Evolutionary conservation across 257 asterid genomes (phyloP).

Genomic region (Nicotiana obtusifolia): DNA sequence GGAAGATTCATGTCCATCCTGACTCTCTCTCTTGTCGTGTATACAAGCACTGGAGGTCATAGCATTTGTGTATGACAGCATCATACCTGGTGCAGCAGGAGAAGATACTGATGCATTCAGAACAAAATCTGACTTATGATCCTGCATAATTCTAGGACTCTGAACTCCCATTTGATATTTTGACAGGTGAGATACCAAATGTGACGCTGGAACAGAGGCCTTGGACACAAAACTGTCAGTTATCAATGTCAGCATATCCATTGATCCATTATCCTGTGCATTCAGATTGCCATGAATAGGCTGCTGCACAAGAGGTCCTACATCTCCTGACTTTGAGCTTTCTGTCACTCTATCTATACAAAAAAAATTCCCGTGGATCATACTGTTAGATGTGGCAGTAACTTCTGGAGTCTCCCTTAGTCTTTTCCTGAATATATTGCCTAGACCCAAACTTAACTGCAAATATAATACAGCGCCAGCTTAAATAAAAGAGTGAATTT

Average conservation of each 20-base stretch:
- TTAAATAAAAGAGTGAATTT: constrained; percentile 1
- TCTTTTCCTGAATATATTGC: constrained; percentile 67
- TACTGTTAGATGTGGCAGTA: constrained; percentile 41
- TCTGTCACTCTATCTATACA: constrained; percentile 63
- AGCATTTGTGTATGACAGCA: constrained; percentile 45
- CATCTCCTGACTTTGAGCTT: constrained; percentile 55
- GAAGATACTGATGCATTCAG: constrained; percentile 53
- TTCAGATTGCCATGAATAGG: constrained; percentile 45
- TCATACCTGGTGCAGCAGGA: constrained; percentile 61
- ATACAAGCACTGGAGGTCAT: constrained; percentile 31
- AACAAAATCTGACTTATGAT: constrained; percentile 48
- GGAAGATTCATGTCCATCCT: constrained; percentile 64
- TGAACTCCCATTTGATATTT: constrained; percentile 50
- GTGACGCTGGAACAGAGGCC: constrained; percentile 47
- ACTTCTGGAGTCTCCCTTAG: constrained; percentile 60
- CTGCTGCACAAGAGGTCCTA: constrained; percentile 49
- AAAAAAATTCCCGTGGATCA: constrained; percentile 50
- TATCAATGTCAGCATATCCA: constrained; percentile 44
- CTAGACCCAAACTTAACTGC: constrained; percentile 68
- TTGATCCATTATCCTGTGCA: constrained; percentile 48
- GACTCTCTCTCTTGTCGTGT: constrained; percentile 70
- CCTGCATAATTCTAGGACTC: constrained; percentile 69
- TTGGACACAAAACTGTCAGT: constrained; percentile 68
- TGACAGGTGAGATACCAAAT: constrained; percentile 48
- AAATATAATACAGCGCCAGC: constrained; percentile 13